Evolutionary conservation across 306 rosid species (phyloP).

Genomic region (Biancaea sappan): DNA sequence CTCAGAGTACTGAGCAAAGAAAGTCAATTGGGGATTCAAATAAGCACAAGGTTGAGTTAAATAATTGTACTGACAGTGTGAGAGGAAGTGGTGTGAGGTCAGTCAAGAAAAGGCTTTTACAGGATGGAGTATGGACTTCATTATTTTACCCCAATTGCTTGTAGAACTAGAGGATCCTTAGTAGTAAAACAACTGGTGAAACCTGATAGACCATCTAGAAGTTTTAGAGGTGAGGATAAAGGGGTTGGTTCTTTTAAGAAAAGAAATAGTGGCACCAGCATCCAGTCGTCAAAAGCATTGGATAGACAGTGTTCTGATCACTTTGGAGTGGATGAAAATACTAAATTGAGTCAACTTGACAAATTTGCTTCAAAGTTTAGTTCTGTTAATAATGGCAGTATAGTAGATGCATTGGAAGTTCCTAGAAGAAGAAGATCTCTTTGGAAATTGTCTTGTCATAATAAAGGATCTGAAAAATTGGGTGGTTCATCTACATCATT

Average conservation of each 20-base stretch:
- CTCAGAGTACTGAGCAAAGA: conserved; percentile 28
- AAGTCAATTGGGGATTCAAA: conserved; percentile 32
- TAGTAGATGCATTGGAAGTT: conserved; percentile 36
- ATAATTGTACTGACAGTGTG: conserved; percentile 20
- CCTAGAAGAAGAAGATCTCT: conserved; percentile 59
- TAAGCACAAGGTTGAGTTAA: conserved; percentile 30
- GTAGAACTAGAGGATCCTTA: conserved; percentile 63
- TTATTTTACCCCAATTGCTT: conserved; percentile 51
- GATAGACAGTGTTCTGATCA: conserved; percentile 32
- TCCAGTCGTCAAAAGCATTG: conserved; percentile 33
- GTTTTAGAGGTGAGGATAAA: conserved; percentile 32
- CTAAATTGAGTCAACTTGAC: conserved; percentile 37
- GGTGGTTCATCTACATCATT: conserved; percentile 42
- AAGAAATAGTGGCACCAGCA: conserved; percentile 19
- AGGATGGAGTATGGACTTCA: conserved; percentile 34
- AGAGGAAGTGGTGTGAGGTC: conserved; percentile 5
- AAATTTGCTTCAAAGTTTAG: conserved; percentile 34
- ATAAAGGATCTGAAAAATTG: conserved; percentile 39
- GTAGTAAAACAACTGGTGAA: conserved; percentile 35
- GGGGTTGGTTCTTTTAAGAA: conserved; percentile 40
- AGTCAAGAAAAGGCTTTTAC: conserved; percentile 32
- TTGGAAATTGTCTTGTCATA: conserved; percentile 45
- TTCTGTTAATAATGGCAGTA: conserved; percentile 28
- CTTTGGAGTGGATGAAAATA: conserved; percentile 30
- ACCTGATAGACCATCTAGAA: conserved; percentile 36